Evolutionary conservation across 176 grass and related monocot species (phyloP).

Genomic region (Avena insularis): DNA sequence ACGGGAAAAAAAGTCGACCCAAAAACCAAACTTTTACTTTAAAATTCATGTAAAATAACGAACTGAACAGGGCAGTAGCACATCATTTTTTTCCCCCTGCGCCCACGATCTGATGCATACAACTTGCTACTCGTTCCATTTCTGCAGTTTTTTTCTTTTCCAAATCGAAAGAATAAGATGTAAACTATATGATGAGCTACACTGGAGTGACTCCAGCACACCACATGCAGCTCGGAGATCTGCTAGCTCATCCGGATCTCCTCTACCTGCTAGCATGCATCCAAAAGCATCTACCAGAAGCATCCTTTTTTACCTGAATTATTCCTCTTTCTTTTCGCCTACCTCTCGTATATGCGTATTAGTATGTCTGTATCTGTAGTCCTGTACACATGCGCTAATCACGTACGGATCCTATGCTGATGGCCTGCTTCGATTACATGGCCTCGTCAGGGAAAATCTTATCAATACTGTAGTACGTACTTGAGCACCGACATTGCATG

Average conservation of each 20-base stretch:
- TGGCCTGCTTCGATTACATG: not conserved
- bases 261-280: conserved; percentile 42
- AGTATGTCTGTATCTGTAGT: too few species aligned
- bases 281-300: conserved; percentile 42
- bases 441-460: not conserved
- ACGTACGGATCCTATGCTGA: too few species aligned
- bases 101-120: not conserved
- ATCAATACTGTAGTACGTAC: not conserved
- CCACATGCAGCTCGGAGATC: conserved; percentile 49
- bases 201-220: conserved; percentile 28
- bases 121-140: not conserved
- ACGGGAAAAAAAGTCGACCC: not conserved
- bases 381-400: too few species aligned
- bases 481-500: not conserved
- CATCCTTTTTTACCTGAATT: not conserved
- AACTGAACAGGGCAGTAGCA: not conserved
- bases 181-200: not conserved
- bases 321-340: too few species aligned
- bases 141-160: not conserved
- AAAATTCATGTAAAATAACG: not conserved
- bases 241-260: conserved; percentile 54
- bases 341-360: too few species aligned
- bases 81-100: not conserved
- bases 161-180: not conserved
- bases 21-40: too few species aligned